Evolutionary conservation across 169 alveolate genomes (phyloP).

Genomic region (Plasmodium vivax): DNA sequence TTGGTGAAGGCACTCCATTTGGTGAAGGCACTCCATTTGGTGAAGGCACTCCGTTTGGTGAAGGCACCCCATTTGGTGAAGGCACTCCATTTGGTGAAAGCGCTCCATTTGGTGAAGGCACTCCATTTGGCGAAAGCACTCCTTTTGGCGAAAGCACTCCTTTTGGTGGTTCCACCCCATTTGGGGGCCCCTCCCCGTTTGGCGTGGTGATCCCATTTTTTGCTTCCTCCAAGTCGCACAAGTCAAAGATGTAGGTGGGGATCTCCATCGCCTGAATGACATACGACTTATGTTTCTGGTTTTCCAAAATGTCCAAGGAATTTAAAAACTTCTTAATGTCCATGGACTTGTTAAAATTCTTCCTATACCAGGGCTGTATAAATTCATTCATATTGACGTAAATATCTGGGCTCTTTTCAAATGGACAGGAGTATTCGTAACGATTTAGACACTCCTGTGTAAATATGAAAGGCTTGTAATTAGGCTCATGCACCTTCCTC

Average conservation of each 20-base stretch:
- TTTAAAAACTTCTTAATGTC: conserved; percentile 54
- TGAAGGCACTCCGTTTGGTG: too few relatives aligned
- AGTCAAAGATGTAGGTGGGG: conserved; percentile 22
- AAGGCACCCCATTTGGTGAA: too few relatives aligned
- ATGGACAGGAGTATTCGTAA: not conserved
- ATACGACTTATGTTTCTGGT: conserved; percentile 36
- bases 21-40: not conserved
- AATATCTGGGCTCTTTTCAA: conserved; percentile 11
- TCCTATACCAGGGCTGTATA: conserved; percentile 42
- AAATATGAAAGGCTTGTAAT: conserved; percentile 20
- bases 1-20: not conserved
- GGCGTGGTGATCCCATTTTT: not conserved
- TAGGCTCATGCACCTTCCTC: conserved; percentile 70
- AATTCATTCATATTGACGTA: conserved; percentile 48
- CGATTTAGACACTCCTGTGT: conserved; percentile 25
- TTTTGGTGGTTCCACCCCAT: not conserved
- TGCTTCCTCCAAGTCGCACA: conserved; percentile 4
- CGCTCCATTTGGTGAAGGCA: too few relatives aligned
- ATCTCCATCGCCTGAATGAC: conserved; percentile 63
- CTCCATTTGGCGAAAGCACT: too few relatives aligned
- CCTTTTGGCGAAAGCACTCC: too few relatives aligned
- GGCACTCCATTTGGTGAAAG: too few relatives aligned
- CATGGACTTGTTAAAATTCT: conserved; percentile 42
- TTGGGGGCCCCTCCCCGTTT: not conserved
- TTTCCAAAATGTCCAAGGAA: conserved; percentile 64